Conservation (phyloP, 2,329 filamentous ascomycete genomes). For the Diaporthe australafricana region DNA sequence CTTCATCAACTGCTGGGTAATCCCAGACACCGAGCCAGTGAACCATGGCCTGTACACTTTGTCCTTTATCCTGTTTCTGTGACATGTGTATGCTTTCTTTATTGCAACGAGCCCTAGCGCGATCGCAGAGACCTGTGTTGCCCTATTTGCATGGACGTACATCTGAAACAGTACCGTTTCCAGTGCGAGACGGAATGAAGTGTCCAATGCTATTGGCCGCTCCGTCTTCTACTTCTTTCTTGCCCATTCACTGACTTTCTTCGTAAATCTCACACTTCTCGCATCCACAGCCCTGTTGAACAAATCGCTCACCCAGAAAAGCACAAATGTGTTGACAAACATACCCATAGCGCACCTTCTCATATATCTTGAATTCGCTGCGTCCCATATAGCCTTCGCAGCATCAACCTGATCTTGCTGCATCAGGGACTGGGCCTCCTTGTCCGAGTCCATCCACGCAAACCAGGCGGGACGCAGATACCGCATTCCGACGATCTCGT, state of each 20-base stretch:
- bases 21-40: too few relatives aligned
- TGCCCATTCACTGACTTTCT: constrained; percentile 37
- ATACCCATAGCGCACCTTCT: background rate
- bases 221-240: background rate
- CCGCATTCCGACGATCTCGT: constrained; percentile 15
- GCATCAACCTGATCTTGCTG: background rate
- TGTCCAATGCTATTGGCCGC: too few relatives aligned
- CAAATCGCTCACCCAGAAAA: constrained; percentile 42
- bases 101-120: too few relatives aligned
- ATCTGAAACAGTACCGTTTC: too few relatives aligned
- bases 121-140: too few relatives aligned
- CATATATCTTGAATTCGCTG: background rate
- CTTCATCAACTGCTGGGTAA: too few relatives aligned
- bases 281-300: constrained; percentile 41
- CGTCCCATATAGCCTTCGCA: background rate
- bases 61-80: too few relatives aligned
- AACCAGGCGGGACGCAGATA: constrained; percentile 16
- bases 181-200: too few relatives aligned
- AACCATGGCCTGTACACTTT: too few relatives aligned
- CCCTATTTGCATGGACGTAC: background rate
- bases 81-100: too few relatives aligned
- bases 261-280: constrained; percentile 36
- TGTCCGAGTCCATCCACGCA: background rate
- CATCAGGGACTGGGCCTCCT: background rate
- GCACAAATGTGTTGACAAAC: constrained; percentile 35